Base-by-base conservation (phyloP, 1,139 yeast species). In the Kurtzmaniella quercitrusa region DNA sequence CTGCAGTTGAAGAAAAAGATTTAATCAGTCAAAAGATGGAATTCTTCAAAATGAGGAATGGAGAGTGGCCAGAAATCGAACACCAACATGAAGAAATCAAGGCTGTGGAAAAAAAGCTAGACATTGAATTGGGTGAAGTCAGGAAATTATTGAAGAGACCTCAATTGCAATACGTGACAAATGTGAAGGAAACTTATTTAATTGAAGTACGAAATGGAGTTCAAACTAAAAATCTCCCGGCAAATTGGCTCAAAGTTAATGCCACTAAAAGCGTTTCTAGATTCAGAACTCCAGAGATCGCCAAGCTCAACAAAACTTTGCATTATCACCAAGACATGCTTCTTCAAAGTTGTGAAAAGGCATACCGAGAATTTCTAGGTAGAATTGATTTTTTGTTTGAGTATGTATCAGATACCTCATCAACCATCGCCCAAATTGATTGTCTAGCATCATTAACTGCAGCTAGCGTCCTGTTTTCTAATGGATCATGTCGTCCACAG, bases 381-480 rank as follows among this genome's bases (percentile, higher is more conserved):
- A 62, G 67, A 25, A 68, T 50, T 57, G 77, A 77, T 46, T 54
- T 63, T 0, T 68, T 78, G 37, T 85, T 85, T 56, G 68, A 68
- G 2, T 60, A 62, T 34, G 66, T 90, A 37, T 71, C 79, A 17
- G 60, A 60, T 17, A 60, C 86, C 1, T 75, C 87, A 17, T 59
- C 62, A 2, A 63, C 73, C 10, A 51, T 91, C 10, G 80, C 94
- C 0, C 65, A 62, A 1, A 70, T 89, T 48, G 98, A 93, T 60
- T 85, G 95, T 54, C 64, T 90, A 3, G 57, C 85, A 37, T 85
- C 97, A 0, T 62, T 93, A 23, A 75, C 89, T 0, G 80, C 83
- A 0, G 79, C 84, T 0, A 75, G 86, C 3, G 62, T 79, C 2
- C 51, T 60, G 11, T 70, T 69, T 34, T 62, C 73, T 0, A 18